Conservation (phyloP, 2,329 filamentous ascomycete genomes). For the Fusarium sp. region DNA sequence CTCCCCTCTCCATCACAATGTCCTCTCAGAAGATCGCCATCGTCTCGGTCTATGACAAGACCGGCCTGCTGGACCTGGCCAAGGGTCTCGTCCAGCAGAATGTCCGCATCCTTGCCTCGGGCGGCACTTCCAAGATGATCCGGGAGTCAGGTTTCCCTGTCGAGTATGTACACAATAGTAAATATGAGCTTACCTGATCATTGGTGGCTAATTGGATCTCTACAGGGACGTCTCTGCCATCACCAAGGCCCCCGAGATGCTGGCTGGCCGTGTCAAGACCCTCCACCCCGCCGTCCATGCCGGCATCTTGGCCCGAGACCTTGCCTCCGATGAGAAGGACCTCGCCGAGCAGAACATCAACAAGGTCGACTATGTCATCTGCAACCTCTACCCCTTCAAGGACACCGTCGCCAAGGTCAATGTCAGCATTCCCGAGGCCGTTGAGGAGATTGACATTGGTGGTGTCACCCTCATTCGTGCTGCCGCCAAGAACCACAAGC, state of each 20-base stretch:
- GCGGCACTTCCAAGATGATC: constrained; percentile 96
- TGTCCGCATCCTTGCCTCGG: constrained; percentile 93
- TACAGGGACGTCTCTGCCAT: constrained; percentile 94
- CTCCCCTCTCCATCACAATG: constrained; percentile 47
- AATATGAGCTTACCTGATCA: not conserved
- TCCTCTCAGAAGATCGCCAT: constrained; percentile 77
- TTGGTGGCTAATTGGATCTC: constrained; percentile 17
- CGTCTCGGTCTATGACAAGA: constrained; percentile 99
- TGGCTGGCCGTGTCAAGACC: constrained; percentile 87
- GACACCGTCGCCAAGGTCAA: constrained; percentile 97
- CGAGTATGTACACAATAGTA: constrained; percentile 71
- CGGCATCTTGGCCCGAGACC: constrained; percentile 91
- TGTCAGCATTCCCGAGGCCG: constrained; percentile 94
- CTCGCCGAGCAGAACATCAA: constrained; percentile 93
- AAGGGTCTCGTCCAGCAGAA: constrained; percentile 90
- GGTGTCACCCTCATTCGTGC: constrained; percentile 96
- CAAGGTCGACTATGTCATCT: constrained; percentile 96
- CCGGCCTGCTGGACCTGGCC: constrained; percentile 89
- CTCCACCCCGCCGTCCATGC: constrained; percentile 93
- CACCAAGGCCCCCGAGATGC: constrained; percentile 97
- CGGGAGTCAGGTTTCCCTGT: constrained; percentile 95
- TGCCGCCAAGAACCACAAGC: constrained; percentile 96
- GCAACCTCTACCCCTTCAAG: constrained; percentile 99
- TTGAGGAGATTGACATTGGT: constrained; percentile 99
- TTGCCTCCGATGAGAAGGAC: constrained; percentile 96